Base-by-base conservation (phyloP, 2,329 filamentous ascomycete species). In the Colletotrichum lini region DNA sequence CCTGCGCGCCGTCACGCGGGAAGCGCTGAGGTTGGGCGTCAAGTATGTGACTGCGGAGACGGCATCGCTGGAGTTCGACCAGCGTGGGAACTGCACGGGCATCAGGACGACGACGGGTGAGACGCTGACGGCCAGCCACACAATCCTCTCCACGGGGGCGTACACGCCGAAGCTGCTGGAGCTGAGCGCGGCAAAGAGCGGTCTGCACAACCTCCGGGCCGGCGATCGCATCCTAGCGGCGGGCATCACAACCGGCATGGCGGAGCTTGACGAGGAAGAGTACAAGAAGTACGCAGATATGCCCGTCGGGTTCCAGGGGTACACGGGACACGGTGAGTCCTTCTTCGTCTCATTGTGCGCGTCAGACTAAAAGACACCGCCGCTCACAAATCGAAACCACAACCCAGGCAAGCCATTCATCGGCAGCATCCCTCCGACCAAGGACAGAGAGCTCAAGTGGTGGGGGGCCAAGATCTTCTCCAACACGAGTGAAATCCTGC, bases 401-500 rank as follows among this genome's bases (percentile, higher is more conserved):
- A 6, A 4, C 30, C 57, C 67, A 88, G 87, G 86, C 26, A 72
- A 72, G 21, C 85, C 87, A 0, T 90, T 89, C 70, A 88, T 90
- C 66, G 89, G 89, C 30, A 88, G 83, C 56, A 79, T 91, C 18
- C 89, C 89, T 6, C 88, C 87, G 0, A 90, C 87, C 2, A 81
- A 79, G 26, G 82, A 84, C 60, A 78, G 80, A 0, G 82, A 84
- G 75, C 80, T 90, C 70, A 91, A 91, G 76, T 91, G 87, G 86
- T 91, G 89, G 89, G 89, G 88, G 18, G 84, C 87, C 64, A 87
- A 83, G 65, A 90, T 90, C 72, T 90, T 91, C 79, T 85, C 79
- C 61, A 90, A 90, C 78, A 87, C 84, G 0, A 81, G 80, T 18
- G 85, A 88, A 70, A 82, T 88, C 8, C 73, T 87, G 52, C 86